These are phyloP conservation scores for Suillus placidus DNA, from an alignment of 768 basidiomycete species.

Conservation along the genomic window DNA sequence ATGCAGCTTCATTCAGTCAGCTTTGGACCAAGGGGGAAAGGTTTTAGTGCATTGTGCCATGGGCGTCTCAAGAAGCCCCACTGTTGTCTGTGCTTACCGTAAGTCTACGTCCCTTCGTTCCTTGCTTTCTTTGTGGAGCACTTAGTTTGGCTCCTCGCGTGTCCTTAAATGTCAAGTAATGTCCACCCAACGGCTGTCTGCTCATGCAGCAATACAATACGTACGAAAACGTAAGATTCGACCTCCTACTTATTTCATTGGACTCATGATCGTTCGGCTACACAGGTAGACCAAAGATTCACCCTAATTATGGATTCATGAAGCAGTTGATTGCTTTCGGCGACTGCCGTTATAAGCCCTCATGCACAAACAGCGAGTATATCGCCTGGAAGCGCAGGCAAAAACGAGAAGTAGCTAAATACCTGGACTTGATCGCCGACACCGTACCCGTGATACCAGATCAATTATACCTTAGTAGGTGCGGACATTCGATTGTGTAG, in stretches of 20 bases:
- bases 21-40: constrained; percentile 52
- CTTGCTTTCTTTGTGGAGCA: constrained; percentile 6
- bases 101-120: constrained; percentile 28
- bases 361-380: constrained; percentile 46
- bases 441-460: constrained; percentile 54
- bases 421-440: constrained; percentile 53
- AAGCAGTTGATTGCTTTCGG: constrained; percentile 60
- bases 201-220: constrained; percentile 48
- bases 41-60: constrained; percentile 76
- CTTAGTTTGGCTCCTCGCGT: constrained; percentile 5
- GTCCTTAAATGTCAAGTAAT: constrained; percentile 44
- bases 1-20: constrained; percentile 63
- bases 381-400: constrained; percentile 61
- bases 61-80: constrained; percentile 71
- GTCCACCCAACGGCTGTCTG: constrained; percentile 45
- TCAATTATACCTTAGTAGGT: constrained; percentile 56
- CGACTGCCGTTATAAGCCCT: constrained; percentile 51
- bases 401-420: constrained; percentile 53
- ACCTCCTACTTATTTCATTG: constrained; percentile 8
- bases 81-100: constrained; percentile 60
- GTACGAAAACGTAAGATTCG: constrained; percentile 49
- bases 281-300: constrained; percentile 40
- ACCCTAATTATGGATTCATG: constrained; percentile 53
- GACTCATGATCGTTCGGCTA: constrained; percentile 16
- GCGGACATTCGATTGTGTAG: constrained; percentile 3